Percentiles rank a stretch among this genome's conserved stretches.
Evolutionary conservation across 2,329 filamentous ascomycete genomes (phyloP).

Genomic region (Alternaria postmessia): DNA sequence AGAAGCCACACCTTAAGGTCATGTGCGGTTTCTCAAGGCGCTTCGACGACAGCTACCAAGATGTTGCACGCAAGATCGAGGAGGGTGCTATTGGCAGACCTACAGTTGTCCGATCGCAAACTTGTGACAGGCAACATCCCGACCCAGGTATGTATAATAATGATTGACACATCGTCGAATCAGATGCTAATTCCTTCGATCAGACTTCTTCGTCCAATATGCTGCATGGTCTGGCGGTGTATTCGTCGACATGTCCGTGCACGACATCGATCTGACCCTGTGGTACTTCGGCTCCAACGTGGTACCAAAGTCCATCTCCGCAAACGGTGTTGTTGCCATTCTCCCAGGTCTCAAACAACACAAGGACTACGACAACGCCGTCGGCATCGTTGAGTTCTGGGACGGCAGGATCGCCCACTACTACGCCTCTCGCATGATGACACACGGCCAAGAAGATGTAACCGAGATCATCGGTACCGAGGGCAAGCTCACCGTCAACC

Average conservation of each 20-base stretch:
- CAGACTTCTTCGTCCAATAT: conserved; percentile 55
- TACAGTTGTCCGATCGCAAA: conserved; percentile 54
- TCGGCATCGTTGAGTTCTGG: conserved; percentile 57
- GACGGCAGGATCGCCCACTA: conserved; percentile 56
- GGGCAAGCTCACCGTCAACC: conserved; percentile 24
- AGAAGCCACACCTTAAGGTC: conserved; percentile 51
- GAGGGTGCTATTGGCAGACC: conserved; percentile 52
- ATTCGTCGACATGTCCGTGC: conserved; percentile 56
- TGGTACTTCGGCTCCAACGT: conserved; percentile 52
- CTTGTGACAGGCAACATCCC: conserved; percentile 50
- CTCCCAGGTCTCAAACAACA: conserved; percentile 51
- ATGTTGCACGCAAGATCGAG: conserved; percentile 48
- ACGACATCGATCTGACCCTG: conserved; percentile 56
- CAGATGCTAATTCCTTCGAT: conserved; percentile 23
- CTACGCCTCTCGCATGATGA: conserved; percentile 55
- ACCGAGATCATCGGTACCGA: conserved; percentile 6
- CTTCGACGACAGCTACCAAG: conserved; percentile 56
- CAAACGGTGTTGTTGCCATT: conserved; percentile 45
- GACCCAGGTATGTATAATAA: conserved; percentile 14
- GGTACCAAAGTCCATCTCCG: conserved; percentile 50
- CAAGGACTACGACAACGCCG: conserved; percentile 56
- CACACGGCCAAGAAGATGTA: conserved; percentile 48
- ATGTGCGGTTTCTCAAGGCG: conserved; percentile 58
- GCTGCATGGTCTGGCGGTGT: conserved; percentile 54
- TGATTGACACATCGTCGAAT: rapidly evolving